phyloP scores from a whole-genome alignment of 2,329 filamentous ascomycete species.

The Hypoxylon sp. region DNA sequence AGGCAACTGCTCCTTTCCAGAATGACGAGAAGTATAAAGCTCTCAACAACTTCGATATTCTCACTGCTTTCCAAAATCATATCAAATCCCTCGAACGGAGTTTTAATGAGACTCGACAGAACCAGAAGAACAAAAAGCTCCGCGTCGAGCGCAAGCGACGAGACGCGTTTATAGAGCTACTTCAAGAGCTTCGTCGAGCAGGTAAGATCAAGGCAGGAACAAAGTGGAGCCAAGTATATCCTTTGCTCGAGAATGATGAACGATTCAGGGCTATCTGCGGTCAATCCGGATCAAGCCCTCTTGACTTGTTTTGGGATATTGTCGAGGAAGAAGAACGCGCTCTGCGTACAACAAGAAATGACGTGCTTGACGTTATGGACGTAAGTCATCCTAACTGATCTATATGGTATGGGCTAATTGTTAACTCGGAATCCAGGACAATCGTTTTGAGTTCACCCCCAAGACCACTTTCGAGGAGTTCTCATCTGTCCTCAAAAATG shows the following conservation, averaged over 20 bases:
- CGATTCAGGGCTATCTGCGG: slow-evolving; percentile 88
- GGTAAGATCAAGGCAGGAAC: slow-evolving; percentile 90
- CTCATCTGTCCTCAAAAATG: slow-evolving; percentile 81
- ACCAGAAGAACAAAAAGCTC: slow-evolving; percentile 83
- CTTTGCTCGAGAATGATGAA: slow-evolving; percentile 81
- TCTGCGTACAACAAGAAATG: slow-evolving; percentile 83
- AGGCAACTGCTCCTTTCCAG: slow-evolving; percentile 81
- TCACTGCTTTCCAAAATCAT: slow-evolving; percentile 94
- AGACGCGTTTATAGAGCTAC: slow-evolving; percentile 81
- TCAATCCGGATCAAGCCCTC: slow-evolving; percentile 84
- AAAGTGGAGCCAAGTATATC: slow-evolving; percentile 88
- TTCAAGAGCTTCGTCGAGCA: slow-evolving; percentile 78
- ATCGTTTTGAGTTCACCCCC: slow-evolving; percentile 89
- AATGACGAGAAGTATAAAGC: slow-evolving; percentile 86
- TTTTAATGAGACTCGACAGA: slow-evolving; percentile 91
- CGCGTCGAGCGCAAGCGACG: slow-evolving; percentile 88
- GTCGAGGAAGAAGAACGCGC: slow-evolving; percentile 93
- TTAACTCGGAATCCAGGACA: slow-evolving; percentile 73
- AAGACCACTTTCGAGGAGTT: slow-evolving; percentile 93
- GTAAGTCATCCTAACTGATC: slow-evolving; percentile 63
- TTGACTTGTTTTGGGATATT: slow-evolving; percentile 96
- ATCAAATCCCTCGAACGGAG: slow-evolving; percentile 91
- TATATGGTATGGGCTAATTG: neutral
- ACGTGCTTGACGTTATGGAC: slow-evolving; percentile 89
- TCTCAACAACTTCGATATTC: slow-evolving; percentile 88